Percentiles rank a stretch among this genome's conserved stretches.
These are phyloP conservation scores for Helicostylum pulchrum DNA, from an alignment of 192 early-diverging fungal species.

Conservation along the genomic window DNA sequence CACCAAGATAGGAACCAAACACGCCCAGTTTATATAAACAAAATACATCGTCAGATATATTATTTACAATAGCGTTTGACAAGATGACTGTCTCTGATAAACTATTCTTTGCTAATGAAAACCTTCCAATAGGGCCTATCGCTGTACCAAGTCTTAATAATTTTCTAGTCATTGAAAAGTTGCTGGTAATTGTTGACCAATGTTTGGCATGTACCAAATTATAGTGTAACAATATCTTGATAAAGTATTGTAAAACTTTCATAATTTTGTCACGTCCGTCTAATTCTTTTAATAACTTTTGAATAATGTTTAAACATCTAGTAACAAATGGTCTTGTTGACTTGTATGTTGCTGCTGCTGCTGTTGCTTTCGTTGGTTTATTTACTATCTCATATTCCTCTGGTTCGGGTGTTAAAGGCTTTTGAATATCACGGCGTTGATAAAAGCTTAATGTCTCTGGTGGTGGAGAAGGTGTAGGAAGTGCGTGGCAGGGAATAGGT, in stretches of 20 bases:
- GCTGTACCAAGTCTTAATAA: slow-evolving; percentile 69
- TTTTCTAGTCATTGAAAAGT: slow-evolving; percentile 74
- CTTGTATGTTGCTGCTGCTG: no score
- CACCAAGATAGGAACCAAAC: slow-evolving; percentile 45
- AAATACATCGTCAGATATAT: slow-evolving; percentile 71
- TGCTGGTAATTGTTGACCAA: slow-evolving; percentile 51
- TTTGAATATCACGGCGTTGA: neutral
- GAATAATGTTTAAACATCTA: slow-evolving; percentile 39
- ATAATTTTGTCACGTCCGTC: slow-evolving; percentile 86
- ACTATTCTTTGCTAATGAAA: slow-evolving; percentile 18
- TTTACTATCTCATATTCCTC: neutral
- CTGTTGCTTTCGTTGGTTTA: neutral
- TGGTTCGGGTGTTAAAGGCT: neutral
- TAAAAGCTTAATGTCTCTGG: neutral
- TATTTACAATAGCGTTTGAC: slow-evolving; percentile 44
- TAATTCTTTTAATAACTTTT: slow-evolving; percentile 60
- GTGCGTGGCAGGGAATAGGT: neutral
- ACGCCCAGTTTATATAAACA: slow-evolving; percentile 70
- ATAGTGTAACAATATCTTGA: slow-evolving; percentile 67
- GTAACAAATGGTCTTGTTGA: neutral
- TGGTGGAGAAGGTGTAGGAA: slow-evolving; percentile 16
- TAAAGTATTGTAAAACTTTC: slow-evolving; percentile 73
- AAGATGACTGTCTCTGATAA: slow-evolving; percentile 6
- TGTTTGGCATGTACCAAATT: slow-evolving; percentile 29
- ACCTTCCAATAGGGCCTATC: slow-evolving; percentile 60